Evolutionary conservation across 331 rosid species (phyloP), one percentile per base, ranked within the genome.

Genomic region (Quercus phellos): DNA sequence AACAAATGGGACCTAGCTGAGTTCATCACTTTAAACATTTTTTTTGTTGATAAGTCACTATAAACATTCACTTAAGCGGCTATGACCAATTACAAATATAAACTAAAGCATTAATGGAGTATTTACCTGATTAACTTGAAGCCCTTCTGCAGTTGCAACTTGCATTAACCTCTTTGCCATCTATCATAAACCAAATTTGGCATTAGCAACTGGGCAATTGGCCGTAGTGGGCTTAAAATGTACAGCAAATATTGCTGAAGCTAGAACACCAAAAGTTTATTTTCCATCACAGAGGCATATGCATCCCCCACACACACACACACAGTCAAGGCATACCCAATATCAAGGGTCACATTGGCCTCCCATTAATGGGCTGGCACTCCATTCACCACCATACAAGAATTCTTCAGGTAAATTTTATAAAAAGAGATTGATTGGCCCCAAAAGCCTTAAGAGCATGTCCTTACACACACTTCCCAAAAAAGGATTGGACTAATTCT

Each of bases 111-210:
- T 35, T 42, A 26, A 63, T 61, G 32, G 55, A 70, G 60, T 14
- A 74, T 68, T 79, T 76, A 92, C 98, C 92, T 94, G 93, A 66
- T 92, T 90, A 70, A 87, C 94, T 85, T 92, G 91, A 86, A 94
- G 89, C 75, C 92, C 91, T 86, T 92, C 99, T 73, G 94, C 79
- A 60, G 70, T 92, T 58, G 97, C 92, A 86, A 94, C 87, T 81
- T 88, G 90, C 86, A 86, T 79, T 76, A 94, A 87, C 89, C 87
- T 88, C 86, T 94, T 94, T 54, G 96, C 99, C 98, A 92, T 94
- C 99, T 94, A 84, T 51, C 82, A 88, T 55, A 74, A 77, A 82
- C 69, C 58, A 90, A 81, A 80, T 29, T 55, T 43, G 5, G 59
- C 68, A 81, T 81, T 76, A 68, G 67, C 50, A 55, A 11, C 35